Conservation (phyloP, 805 yeast genomes). For the Saccharomycopsis javanensis region DNA sequence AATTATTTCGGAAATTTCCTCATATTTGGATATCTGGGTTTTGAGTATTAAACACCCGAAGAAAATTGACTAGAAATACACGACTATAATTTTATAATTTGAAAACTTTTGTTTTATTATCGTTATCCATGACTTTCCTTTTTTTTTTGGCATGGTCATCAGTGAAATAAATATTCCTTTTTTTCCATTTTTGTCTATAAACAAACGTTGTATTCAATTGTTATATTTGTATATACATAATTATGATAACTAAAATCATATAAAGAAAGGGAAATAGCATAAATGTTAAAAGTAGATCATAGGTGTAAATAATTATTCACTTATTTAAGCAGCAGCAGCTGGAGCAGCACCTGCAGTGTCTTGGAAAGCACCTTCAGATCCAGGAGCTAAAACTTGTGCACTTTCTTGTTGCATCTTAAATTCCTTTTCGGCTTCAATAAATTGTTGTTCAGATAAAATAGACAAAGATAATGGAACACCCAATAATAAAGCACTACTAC, state of each 20-base stretch:
- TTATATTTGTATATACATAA: conserved; percentile 1
- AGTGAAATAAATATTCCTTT: too few relatives aligned
- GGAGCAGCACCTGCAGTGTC: conserved; percentile 1
- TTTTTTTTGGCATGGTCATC: background rate
- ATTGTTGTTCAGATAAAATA: conserved; percentile 85
- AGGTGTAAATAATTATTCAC: background rate
- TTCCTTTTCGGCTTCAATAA: conserved; percentile 89
- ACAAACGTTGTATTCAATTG: conserved; percentile 1
- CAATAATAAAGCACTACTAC: conserved; percentile 73
- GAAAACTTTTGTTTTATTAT: too few relatives aligned
- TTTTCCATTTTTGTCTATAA: background rate
- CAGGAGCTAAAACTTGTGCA: conserved; percentile 63
- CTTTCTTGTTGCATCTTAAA: conserved; percentile 74
- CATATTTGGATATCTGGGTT: conserved; percentile 76
- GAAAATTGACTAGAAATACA: background rate
- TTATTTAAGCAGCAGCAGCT: background rate
- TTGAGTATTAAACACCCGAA: conserved; percentile 71
- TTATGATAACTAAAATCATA: background rate
- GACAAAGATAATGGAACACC: conserved; percentile 92
- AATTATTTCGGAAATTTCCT: conserved; percentile 69
- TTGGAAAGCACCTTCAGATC: conserved; percentile 31
- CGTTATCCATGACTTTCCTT: too few relatives aligned
- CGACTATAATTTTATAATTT: too few relatives aligned
- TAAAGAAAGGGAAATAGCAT: background rate
- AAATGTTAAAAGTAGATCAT: background rate